These are phyloP conservation scores for Candida smagusa DNA, from an alignment of 1,139 yeast species.

Conservation along the genomic window DNA sequence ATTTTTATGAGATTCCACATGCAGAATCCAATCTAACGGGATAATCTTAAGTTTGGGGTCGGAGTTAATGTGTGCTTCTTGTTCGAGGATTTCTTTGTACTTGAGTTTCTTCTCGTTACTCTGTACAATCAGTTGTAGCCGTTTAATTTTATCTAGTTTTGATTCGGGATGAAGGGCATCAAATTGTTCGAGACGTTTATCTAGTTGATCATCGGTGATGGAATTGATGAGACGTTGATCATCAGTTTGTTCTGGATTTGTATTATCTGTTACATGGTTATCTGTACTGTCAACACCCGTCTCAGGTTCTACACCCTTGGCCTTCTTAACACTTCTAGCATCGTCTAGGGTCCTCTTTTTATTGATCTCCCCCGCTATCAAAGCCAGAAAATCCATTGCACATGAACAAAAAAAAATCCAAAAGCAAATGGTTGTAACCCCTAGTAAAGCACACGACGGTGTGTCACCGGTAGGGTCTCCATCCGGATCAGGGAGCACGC, in stretches of 20 bases:
- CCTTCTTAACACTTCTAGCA: neutral
- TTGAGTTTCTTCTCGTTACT: constrained; percentile 15
- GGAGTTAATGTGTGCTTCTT: constrained; percentile 21
- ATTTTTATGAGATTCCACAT: constrained; percentile 17
- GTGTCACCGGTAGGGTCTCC: neutral
- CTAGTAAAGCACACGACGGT: neutral
- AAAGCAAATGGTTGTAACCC: neutral
- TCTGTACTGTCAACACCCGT: neutral
- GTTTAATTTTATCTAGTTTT: constrained; percentile 24
- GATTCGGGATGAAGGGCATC: constrained; percentile 16
- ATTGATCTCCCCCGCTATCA: constrained; percentile 34
- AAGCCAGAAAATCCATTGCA: constrained; percentile 30
- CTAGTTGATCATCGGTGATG: constrained; percentile 19
- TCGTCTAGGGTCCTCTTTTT: constrained; percentile 21
- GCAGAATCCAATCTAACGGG: constrained; percentile 33
- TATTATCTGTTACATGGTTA: too few relatives aligned
- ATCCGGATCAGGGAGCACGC: neutral
- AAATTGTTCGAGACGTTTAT: constrained; percentile 20
- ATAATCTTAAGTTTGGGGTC: constrained; percentile 16
- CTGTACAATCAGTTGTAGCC: constrained; percentile 19
- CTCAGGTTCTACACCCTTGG: constrained; percentile 11
- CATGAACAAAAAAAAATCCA: constrained; percentile 1
- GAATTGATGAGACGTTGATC: constrained; percentile 13
- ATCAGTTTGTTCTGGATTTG: too few relatives aligned
- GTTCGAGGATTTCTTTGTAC: constrained; percentile 16